These are phyloP conservation scores for Fusarium sp. DNA, from an alignment of 2,329 filamentous ascomycete genomes.

Conservation along the genomic window DNA sequence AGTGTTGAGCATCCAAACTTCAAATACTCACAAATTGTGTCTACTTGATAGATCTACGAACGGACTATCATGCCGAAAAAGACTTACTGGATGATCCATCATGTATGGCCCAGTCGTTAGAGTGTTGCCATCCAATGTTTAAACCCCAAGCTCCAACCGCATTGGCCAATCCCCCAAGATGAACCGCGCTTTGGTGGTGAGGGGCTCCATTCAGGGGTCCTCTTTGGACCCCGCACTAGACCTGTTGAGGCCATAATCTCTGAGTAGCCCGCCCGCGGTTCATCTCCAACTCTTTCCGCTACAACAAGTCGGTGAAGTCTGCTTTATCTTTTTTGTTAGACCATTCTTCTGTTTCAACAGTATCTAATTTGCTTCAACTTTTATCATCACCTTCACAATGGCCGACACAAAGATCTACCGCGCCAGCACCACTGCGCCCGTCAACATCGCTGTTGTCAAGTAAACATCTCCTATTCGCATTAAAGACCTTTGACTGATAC, in stretches of 20 bases:
- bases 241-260: constrained; percentile 35
- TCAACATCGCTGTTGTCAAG: constrained; percentile 99
- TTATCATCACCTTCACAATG: constrained; percentile 50
- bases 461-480: constrained; percentile 53
- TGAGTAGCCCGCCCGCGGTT: constrained; percentile 24
- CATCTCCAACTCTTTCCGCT: constrained; percentile 47
- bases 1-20: neutral
- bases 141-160: constrained; percentile 7
- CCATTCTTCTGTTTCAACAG: constrained; percentile 6
- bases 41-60: too few species aligned
- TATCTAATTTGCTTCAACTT: neutral
- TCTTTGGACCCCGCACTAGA: constrained; percentile 46
- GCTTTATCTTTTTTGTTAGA: constrained; percentile 10
- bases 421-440: constrained; percentile 94
- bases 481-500: neutral
- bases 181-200: constrained; percentile 34
- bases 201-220: constrained; percentile 40
- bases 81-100: too few species aligned
- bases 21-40: neutral
- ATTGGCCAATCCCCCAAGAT: constrained; percentile 9
- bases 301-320: constrained; percentile 47
- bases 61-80: too few species aligned
- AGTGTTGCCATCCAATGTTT: neutral
- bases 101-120: neutral
- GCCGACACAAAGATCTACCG: constrained; percentile 76